phyloP scores from a whole-genome alignment of 2,329 filamentous ascomycete species.

The Colletotrichum tabaci region DNA sequence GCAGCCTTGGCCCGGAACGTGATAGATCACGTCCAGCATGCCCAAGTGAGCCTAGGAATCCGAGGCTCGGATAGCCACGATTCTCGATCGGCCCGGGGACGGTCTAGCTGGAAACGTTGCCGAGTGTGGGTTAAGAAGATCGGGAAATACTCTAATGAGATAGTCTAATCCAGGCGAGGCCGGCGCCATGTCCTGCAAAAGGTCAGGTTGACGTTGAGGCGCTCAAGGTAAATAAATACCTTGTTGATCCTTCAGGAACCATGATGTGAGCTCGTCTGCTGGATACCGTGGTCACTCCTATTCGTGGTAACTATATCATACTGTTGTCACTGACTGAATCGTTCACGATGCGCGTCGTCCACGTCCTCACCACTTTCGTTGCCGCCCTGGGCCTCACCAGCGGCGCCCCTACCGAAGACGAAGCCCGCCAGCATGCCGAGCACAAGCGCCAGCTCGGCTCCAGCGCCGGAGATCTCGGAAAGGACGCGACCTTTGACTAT shows the following conservation, averaged over 20 bases:
- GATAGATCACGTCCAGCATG: not conserved
- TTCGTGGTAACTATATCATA: too few species aligned
- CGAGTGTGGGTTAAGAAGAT: not conserved
- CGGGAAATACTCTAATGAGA: not conserved
- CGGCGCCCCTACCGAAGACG: slow-evolving; percentile 25
- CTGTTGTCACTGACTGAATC: not conserved
- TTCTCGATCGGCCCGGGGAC: not conserved
- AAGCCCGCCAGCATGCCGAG: slow-evolving; percentile 25
- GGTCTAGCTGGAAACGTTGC: not conserved
- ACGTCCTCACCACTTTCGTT: slow-evolving; percentile 2
- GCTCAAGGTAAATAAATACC: not conserved
- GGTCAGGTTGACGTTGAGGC: not conserved
- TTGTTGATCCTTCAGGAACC: not conserved
- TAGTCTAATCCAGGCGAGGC: not conserved
- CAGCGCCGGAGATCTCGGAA: slow-evolving; percentile 26
- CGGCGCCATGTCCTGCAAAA: not conserved
- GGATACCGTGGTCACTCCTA: too few species aligned
- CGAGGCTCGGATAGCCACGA: not conserved
- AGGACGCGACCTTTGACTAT: slow-evolving; percentile 42
- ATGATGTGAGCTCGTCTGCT: too few species aligned
- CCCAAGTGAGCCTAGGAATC: not conserved
- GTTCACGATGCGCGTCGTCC: slow-evolving; percentile 17
- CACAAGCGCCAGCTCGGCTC: slow-evolving; percentile 35
- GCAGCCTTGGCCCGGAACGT: not conserved
- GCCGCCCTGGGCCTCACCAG: slow-evolving; percentile 1